Percentiles rank a stretch among this genome's conserved stretches.
These are phyloP conservation scores for Stagonosporopsis vannaccii DNA, from an alignment of 2,329 filamentous ascomycete genomes.

Conservation along the genomic window DNA sequence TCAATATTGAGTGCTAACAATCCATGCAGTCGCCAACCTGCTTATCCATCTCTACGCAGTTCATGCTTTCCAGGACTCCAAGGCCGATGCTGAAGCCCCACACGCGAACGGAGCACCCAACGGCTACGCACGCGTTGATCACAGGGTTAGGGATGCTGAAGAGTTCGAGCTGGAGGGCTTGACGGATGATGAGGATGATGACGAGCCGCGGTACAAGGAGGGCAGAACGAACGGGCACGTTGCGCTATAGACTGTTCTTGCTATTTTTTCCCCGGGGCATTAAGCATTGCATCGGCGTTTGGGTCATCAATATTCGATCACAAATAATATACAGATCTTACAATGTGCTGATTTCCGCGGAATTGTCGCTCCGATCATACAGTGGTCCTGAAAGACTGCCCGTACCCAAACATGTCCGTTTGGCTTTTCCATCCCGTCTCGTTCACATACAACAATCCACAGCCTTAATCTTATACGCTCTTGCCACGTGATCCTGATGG, in stretches of 20 bases:
- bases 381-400: too few relatives aligned
- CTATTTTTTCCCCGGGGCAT: not conserved
- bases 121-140: constrained; percentile 59
- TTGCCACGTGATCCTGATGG: too few relatives aligned
- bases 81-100: constrained; percentile 47
- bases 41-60: constrained; percentile 85
- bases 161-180: constrained; percentile 93
- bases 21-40: constrained; percentile 72
- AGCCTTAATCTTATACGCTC: too few relatives aligned
- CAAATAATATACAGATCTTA: too few relatives aligned
- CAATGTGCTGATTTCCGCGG: too few relatives aligned
- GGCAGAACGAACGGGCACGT: constrained; percentile 21
- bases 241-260: not conserved
- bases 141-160: constrained; percentile 77
- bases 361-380: too few relatives aligned
- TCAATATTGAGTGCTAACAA: constrained; percentile 19
- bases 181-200: constrained; percentile 85
- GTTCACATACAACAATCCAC: too few relatives aligned
- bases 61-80: constrained; percentile 54
- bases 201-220: constrained; percentile 39
- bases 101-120: constrained; percentile 34
- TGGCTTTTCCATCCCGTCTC: too few relatives aligned
- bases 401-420: too few relatives aligned
- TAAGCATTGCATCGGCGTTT: constrained; percentile 8
- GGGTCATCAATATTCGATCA: not conserved